These are phyloP conservation scores for Pueraria montana DNA, from an alignment of 306 rosid genomes.

Conservation along the genomic window DNA sequence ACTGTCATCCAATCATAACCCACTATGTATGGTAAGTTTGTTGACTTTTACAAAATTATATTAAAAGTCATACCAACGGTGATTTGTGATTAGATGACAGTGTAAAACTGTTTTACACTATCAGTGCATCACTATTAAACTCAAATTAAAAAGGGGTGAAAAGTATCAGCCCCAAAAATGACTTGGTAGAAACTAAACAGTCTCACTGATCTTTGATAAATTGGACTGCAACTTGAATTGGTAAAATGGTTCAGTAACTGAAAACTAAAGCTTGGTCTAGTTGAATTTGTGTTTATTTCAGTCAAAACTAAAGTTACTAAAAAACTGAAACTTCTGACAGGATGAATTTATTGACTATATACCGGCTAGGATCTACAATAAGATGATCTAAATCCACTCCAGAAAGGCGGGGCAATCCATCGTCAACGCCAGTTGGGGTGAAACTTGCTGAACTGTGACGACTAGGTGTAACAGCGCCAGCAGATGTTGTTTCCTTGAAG, in stretches of 20 bases:
- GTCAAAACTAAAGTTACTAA: not conserved
- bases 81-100: no score
- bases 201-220: not conserved
- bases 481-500: conserved; percentile 65
- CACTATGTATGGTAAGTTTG: no score
- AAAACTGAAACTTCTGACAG: not conserved
- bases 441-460: conserved; percentile 39
- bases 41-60: no score
- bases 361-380: conserved; percentile 70
- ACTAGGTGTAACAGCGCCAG: conserved; percentile 48
- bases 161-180: not conserved
- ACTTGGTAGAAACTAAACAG: not conserved
- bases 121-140: no score
- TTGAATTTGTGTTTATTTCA: not conserved
- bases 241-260: not conserved
- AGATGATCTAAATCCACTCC: conserved; percentile 58
- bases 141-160: not conserved
- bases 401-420: conserved; percentile 56
- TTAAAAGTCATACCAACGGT: no score
- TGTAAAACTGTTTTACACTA: no score
- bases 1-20: no score
- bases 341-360: conserved; percentile 45
- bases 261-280: not conserved
- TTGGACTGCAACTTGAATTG: not conserved
- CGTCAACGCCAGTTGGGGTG: conserved; percentile 49